Evolutionary conservation across 148 eudicot genomes (phyloP).

Genomic region (Simmondsia chinensis): DNA sequence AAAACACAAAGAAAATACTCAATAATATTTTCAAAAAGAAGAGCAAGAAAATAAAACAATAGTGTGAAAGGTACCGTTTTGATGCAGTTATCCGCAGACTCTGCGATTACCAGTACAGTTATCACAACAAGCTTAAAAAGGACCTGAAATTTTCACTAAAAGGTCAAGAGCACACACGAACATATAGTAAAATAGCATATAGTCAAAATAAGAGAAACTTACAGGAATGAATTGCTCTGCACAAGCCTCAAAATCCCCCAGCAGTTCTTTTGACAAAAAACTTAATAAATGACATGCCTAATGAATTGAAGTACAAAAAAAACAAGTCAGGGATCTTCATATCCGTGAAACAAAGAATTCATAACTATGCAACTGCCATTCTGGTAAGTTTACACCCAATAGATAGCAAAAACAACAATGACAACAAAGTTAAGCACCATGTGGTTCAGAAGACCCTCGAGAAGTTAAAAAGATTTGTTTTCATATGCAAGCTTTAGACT

Average conservation of each 20-base stretch:
- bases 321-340: not conserved
- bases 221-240: slow-evolving; percentile 96
- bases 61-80: slow-evolving; percentile 61
- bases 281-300: slow-evolving; percentile 86
- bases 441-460: too few species aligned
- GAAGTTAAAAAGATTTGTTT: too few species aligned
- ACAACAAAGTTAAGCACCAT: too few species aligned
- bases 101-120: slow-evolving; percentile 96
- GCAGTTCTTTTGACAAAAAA: slow-evolving; percentile 90
- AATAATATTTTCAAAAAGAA: slow-evolving; percentile 5
- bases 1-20: not conserved
- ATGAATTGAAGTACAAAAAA: slow-evolving; percentile 1
- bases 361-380: not conserved
- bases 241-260: slow-evolving; percentile 96
- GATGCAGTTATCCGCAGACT: slow-evolving; percentile 98
- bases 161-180: slow-evolving; percentile 23
- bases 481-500: too few species aligned
- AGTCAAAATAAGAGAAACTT: slow-evolving; percentile 8
- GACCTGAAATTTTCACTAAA: slow-evolving; percentile 32
- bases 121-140: slow-evolving; percentile 99
- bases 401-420: not conserved
- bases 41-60: not conserved
- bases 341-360: not conserved
- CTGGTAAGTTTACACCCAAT: not conserved
- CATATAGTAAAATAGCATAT: slow-evolving; percentile 3